Evolutionary conservation across 1,284 basidiomycete species (phyloP).

Genomic region (Agroathelia rolfsii): DNA sequence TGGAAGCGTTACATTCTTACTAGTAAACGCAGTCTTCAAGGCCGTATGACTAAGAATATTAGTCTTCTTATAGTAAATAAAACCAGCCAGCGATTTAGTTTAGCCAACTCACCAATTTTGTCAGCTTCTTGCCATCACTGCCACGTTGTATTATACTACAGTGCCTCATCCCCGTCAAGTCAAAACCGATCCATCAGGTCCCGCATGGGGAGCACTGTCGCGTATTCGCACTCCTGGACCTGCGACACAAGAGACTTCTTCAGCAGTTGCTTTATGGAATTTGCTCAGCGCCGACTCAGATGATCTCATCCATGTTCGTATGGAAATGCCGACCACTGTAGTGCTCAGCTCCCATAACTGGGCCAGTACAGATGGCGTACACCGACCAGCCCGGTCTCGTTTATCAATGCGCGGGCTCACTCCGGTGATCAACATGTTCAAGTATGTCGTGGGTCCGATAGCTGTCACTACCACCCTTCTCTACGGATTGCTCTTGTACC

Average conservation of each 20-base stretch:
- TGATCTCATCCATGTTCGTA: constrained; percentile 64
- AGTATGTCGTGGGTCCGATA: constrained; percentile 83
- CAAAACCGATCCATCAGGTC: constrained; percentile 15
- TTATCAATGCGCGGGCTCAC: constrained; percentile 40
- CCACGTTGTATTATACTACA: constrained; percentile 63
- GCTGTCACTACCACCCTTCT: constrained; percentile 65
- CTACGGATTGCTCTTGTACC: constrained; percentile 77
- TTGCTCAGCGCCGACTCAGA: constrained; percentile 68
- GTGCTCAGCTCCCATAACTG: constrained; percentile 42
- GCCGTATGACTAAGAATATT: constrained; percentile 71
- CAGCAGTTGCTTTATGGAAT: constrained; percentile 70
- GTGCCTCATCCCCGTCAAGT: constrained; percentile 33
- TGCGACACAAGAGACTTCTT: constrained; percentile 26
- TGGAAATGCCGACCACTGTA: constrained; percentile 74
- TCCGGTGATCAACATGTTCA: constrained; percentile 63
- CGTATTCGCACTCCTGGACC: constrained; percentile 16
- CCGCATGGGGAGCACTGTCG: constrained; percentile 25
- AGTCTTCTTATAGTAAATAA: constrained; percentile 65
- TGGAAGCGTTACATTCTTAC: constrained; percentile 34
- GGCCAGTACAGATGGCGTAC: constrained; percentile 17
- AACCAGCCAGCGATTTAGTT: constrained; percentile 1
- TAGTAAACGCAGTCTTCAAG: constrained; percentile 45
- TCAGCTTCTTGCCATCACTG: constrained; percentile 67
- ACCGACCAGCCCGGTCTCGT: constrained; percentile 28
- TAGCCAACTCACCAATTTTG: constrained; percentile 6